Evolutionary conservation across 2,329 filamentous ascomycete species (phyloP).

Genomic region (Sclerotiophoma versabilis): DNA sequence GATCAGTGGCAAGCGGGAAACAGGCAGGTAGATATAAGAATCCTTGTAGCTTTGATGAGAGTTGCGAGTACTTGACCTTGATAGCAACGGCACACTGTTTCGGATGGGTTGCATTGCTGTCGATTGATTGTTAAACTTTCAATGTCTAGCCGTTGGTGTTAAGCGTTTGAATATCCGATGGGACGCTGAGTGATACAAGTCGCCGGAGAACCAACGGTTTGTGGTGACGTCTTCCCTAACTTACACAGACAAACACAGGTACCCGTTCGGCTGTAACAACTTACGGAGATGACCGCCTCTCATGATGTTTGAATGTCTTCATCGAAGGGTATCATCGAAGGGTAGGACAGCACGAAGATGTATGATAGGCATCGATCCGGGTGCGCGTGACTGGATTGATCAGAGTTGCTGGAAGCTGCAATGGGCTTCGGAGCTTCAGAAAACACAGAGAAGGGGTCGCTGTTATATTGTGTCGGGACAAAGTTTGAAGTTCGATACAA

Average conservation of each 20-base stretch:
- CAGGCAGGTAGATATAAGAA: neutral
- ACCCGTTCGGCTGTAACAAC: slow-evolving; percentile 2
- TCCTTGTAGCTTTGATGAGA: neutral
- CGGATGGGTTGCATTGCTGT: neutral
- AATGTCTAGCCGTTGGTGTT: neutral
- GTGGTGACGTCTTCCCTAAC: neutral
- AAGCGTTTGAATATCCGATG: neutral
- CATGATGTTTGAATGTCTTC: neutral
- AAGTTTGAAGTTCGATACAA: no score
- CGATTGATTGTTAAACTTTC: neutral
- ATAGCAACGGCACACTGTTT: slow-evolving; percentile 1
- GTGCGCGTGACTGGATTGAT: neutral
- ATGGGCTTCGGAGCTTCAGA: neutral
- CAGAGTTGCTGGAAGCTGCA: neutral
- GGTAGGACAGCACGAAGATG: neutral
- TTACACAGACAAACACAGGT: neutral
- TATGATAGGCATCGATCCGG: neutral
- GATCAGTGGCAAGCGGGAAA: neutral
- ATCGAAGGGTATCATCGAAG: neutral
- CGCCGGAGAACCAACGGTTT: neutral
- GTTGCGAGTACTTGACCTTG: neutral
- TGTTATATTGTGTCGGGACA: no score
- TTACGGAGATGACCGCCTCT: neutral
- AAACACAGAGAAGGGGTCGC: no score
- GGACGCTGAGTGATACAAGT: neutral